These are phyloP conservation scores for Acanthamoeba rhysodes DNA, from an alignment of 208 protist species.

Conservation along the genomic window DNA sequence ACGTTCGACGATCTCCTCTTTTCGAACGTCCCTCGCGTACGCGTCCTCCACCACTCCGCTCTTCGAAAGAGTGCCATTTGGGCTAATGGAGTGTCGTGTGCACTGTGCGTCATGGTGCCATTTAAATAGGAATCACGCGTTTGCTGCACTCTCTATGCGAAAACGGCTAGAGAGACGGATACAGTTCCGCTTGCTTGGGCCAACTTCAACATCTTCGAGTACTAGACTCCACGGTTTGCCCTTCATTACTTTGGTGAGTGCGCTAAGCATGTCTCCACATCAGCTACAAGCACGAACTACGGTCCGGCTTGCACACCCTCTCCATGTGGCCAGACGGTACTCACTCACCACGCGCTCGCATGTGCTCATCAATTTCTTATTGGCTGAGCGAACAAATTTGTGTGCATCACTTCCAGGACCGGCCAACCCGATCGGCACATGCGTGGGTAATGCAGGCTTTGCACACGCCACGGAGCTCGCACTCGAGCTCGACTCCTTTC, in stretches of 20 bases:
- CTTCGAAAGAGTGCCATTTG: not conserved
- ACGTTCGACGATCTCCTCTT: constrained; percentile 5
- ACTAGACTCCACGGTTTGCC: not conserved
- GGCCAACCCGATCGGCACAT: constrained; percentile 48
- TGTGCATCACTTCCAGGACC: not conserved
- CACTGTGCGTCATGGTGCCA: too few relatives aligned
- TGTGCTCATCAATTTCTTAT: not conserved
- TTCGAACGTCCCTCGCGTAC: constrained; percentile 16
- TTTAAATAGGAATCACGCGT: not conserved
- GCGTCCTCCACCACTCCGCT: not conserved
- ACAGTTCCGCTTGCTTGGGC: constrained; percentile 5
- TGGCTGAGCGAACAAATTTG: not conserved
- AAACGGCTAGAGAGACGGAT: not conserved
- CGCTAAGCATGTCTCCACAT: not conserved
- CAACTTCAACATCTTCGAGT: constrained; percentile 64
- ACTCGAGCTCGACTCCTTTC: constrained; percentile 13
- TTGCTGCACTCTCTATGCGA: not conserved
- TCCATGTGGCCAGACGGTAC: constrained; percentile 36
- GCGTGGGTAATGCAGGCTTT: not conserved
- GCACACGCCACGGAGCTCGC: not conserved
- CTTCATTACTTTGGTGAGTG: not conserved
- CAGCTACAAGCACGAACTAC: constrained; percentile 48
- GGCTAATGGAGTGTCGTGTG: not conserved
- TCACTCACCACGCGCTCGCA: too few relatives aligned
- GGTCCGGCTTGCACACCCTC: constrained; percentile 1